Base-by-base conservation (phyloP, 805 yeast genomes). In the Ogataea ramenticola region DNA sequence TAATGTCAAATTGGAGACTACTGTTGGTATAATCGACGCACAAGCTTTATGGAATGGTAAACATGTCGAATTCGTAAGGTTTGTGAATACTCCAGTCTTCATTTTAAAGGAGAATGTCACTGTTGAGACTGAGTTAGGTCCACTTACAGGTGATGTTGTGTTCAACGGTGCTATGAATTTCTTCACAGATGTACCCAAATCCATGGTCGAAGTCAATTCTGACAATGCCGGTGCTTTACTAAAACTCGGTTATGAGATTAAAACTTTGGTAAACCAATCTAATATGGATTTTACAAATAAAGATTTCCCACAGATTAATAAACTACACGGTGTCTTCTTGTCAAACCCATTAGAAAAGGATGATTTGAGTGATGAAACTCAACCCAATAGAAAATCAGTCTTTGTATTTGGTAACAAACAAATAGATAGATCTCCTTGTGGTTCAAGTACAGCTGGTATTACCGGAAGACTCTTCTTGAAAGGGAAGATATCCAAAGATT, bases 401-500 rank as follows among this genome's bases (percentile, higher is more conserved):
- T 45, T 55, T 30, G 52, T 58, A 3, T 43, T 58, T 38, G 62
- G 59, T 17, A 20, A 43, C 14, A 57, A 54, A 40, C 61, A 56
- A 42, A 43, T 58, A 12, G 62, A 58, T 42, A 38, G 62, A 17
- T 58, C 62, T 2, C 58, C 62, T 1, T 54, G 58, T 46, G 62
- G 62, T 14, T 56, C 61, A 2, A 57, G 59, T 12, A 56, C 62
- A 2, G 58, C 60, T 6, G 62, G 61, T 2, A 45, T 60, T 31
- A 46, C 50, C 2, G 58, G 58, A 0, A 50, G 47, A 29, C 46
- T 55, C 5, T 55, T 43, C 30, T 41, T 56, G 27, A 48, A 51
- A 19, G 49, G 49, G 2, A 24, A 38, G 21, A 26, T 54, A 4
- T 16, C 40, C 1, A 26, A 24, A 2, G 43, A 47, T 0, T 9